Evolutionary conservation across 129 eudicot species (phyloP).

Genomic region (Pittosporum tobira): DNA sequence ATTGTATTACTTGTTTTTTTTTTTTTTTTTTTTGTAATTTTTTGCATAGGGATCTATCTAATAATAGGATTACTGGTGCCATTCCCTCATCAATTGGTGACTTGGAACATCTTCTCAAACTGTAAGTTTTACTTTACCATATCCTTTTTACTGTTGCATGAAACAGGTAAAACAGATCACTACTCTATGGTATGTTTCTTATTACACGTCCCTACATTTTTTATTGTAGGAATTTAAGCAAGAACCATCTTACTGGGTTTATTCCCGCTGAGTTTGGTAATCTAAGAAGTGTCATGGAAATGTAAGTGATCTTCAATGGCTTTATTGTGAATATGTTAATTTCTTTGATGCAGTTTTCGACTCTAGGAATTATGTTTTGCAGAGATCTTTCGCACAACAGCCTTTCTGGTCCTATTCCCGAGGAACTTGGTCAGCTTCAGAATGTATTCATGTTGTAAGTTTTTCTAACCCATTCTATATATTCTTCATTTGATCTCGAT

Average conservation of each 20-base stretch:
- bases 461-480: not conserved
- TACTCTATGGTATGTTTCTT: not conserved
- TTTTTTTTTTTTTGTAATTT: too few relatives aligned
- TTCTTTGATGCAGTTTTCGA: not conserved
- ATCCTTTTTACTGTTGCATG: not conserved
- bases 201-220: not conserved
- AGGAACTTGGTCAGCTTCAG: slow-evolving; percentile 86
- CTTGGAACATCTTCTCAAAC: slow-evolving; percentile 90
- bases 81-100: slow-evolving; percentile 95
- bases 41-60: slow-evolving; percentile 69
- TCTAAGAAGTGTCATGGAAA: slow-evolving; percentile 80
- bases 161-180: not conserved
- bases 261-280: slow-evolving; percentile 95
- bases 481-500: too few relatives aligned
- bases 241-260: slow-evolving; percentile 47
- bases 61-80: slow-evolving; percentile 63
- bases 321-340: not conserved
- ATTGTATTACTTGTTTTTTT: not conserved
- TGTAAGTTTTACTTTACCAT: slow-evolving; percentile 38
- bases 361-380: slow-evolving; percentile 1
- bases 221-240: slow-evolving; percentile 63
- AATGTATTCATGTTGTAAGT: slow-evolving; percentile 80
- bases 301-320: slow-evolving; percentile 34
- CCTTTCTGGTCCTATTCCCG: slow-evolving; percentile 72
- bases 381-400: slow-evolving; percentile 84